phyloP scores from a whole-genome alignment of 345 rosid genomes.

The Linum tenue region DNA sequence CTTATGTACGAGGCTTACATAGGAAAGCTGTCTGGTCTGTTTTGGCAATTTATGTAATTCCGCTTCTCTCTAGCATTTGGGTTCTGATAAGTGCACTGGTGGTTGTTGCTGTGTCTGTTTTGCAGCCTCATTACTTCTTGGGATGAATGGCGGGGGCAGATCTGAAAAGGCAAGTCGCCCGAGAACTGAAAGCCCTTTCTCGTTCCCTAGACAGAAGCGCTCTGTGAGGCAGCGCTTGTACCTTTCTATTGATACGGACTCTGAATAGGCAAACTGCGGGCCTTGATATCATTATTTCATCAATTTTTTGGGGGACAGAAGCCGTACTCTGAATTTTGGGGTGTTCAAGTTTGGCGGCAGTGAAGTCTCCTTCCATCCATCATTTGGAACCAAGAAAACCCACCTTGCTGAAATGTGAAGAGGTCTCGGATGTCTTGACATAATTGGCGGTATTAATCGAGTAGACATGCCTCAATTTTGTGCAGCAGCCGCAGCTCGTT shows the following conservation, averaged over 20 bases:
- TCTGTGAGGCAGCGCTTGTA: conserved; percentile 21
- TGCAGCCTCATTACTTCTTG: conserved; percentile 19
- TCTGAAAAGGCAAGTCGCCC: conserved; percentile 8
- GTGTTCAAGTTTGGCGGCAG: neutral
- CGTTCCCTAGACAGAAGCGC: conserved; percentile 32
- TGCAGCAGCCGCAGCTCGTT: neutral
- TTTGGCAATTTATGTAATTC: neutral
- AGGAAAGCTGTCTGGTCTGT: neutral
- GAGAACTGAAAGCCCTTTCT: conserved; percentile 24
- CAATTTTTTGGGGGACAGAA: neutral
- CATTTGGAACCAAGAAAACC: neutral
- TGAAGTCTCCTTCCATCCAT: neutral
- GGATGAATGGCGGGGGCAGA: conserved; percentile 10
- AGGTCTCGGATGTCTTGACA: neutral
- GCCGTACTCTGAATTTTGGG: neutral
- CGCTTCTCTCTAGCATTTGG: neutral
- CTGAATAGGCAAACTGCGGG: neutral
- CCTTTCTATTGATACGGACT: conserved; percentile 2
- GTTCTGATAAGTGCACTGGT: neutral
- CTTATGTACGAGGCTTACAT: neutral
- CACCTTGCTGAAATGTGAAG: neutral
- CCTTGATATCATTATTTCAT: neutral
- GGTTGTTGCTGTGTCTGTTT: neutral
- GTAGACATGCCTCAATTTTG: neutral
- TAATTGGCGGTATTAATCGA: neutral